Evolutionary conservation across 192 early-diverging fungal genomes (phyloP), one percentile per base, ranked within the genome.

Genomic region (Tieghemiomyces parasiticus): DNA sequence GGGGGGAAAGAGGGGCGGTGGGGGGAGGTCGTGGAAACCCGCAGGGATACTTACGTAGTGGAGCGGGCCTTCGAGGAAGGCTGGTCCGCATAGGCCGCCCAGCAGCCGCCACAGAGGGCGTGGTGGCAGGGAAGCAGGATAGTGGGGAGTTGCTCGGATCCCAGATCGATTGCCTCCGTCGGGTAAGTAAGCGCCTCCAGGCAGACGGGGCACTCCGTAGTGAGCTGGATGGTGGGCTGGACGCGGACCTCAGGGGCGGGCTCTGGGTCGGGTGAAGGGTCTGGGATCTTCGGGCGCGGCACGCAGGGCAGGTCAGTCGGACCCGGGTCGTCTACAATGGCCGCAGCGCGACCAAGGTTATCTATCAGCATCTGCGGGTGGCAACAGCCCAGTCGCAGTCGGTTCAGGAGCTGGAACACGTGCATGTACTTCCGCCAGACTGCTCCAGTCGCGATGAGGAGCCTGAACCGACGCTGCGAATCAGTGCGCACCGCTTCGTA

Each of bases 341-440:
- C 38, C 38, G 8, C 32, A 20, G 54, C 25, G 4, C 54, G 54
- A 33, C 33, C 32, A 14, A 66, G 63, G 32, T 60, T 69, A 24
- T 64, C 53, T 30, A 76, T n/a, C 9, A 72, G 66, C 34, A 80
- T 48, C 51, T 72, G 61, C 9, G 86, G 84, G 55, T 89, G 86
- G 35, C 79, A 80, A 48, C 82, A 85, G 13, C 81, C 74, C 68
- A 86, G 84, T 14, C 86, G 77, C 63, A 89, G 67, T 6, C 81
- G 74, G 69, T 71, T 74, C 20, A 81, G 48, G n/a, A 83, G 58
- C 35, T 81, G 78, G 53, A 83, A 78, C 44, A 89, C 82, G 35
- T 72, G 69, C 35, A 82, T 82, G 65, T 89, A 89, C 53, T 87
- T 80, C 50, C 71, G 65, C 44, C 86, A 67, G 32, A 80, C 62